Evolutionary conservation across 768 basidiomycete genomes (phyloP).

Genomic region (Boletus pseudopeckii): DNA sequence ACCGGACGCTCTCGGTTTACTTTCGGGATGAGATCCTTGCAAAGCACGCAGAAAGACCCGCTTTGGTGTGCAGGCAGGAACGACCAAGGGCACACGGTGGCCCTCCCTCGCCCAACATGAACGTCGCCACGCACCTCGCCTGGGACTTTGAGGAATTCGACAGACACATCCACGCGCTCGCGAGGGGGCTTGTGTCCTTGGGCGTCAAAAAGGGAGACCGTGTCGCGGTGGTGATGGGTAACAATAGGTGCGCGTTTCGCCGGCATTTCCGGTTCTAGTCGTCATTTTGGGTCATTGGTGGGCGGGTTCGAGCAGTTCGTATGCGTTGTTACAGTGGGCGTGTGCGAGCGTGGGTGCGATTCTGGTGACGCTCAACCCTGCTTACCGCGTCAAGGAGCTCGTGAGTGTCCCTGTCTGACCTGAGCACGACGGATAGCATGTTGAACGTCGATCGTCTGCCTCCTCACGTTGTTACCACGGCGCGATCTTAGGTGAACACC

Average conservation of each 20-base stretch:
- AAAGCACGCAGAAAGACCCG: slow-evolving; percentile 48
- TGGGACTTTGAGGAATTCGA: slow-evolving; percentile 78
- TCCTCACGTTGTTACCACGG: not conserved
- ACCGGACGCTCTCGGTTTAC: slow-evolving; percentile 57
- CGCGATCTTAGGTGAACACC: slow-evolving; percentile 47
- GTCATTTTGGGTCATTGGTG: not conserved
- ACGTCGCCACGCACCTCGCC: slow-evolving; percentile 48
- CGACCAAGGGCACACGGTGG: slow-evolving; percentile 56
- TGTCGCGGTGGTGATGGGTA: slow-evolving; percentile 81
- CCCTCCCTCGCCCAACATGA: slow-evolving; percentile 50
- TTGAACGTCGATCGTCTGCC: not conserved
- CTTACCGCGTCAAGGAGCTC: slow-evolving; percentile 69
- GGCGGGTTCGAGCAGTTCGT: slow-evolving; percentile 46
- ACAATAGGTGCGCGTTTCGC: slow-evolving; percentile 57
- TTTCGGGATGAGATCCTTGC: slow-evolving; percentile 55
- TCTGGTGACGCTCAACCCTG: slow-evolving; percentile 79
- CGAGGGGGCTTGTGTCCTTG: slow-evolving; percentile 64
- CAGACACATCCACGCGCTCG: slow-evolving; percentile 59
- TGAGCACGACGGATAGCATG: not conserved
- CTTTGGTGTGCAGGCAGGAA: slow-evolving; percentile 65
- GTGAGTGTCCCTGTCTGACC: slow-evolving; percentile 36
- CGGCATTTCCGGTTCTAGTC: not conserved
- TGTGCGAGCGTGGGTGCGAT: slow-evolving; percentile 83
- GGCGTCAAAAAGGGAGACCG: slow-evolving; percentile 75
- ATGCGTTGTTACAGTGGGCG: slow-evolving; percentile 82